A percentile compares a stretch with the other conserved stretches of the same genome.
Evolutionary conservation across 257 asterid species (phyloP).

Genomic region (Plantago major): DNA sequence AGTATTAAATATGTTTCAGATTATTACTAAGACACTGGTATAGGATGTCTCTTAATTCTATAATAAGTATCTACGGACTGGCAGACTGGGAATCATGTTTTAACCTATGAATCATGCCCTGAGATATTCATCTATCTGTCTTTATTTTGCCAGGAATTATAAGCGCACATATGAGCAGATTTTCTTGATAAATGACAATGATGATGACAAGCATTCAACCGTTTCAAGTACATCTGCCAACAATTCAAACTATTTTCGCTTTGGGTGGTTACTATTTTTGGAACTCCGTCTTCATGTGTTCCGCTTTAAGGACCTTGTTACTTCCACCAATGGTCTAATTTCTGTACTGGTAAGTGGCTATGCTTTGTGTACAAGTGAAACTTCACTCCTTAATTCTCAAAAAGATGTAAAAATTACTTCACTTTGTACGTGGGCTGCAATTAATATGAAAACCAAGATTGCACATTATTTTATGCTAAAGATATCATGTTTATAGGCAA

Average conservation of each 20-base stretch:
- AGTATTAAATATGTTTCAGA: no score
- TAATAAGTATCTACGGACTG: no score
- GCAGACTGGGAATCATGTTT: background rate
- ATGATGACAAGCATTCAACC: slow-evolving; percentile 39
- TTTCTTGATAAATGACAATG: slow-evolving; percentile 46
- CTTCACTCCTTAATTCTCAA: background rate
- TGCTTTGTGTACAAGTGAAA: slow-evolving; percentile 6
- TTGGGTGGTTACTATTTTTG: slow-evolving; percentile 92
- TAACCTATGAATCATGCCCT: slow-evolving; percentile 11
- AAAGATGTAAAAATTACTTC: slow-evolving; percentile 12
- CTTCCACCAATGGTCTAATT: slow-evolving; percentile 85
- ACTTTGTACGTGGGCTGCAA: slow-evolving; percentile 6
- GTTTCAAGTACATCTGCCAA: slow-evolving; percentile 25
- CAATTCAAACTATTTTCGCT: slow-evolving; percentile 63
- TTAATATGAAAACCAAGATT: slow-evolving; percentile 1
- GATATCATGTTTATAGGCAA: background rate
- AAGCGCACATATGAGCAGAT: slow-evolving; percentile 68
- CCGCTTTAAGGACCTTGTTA: slow-evolving; percentile 74
- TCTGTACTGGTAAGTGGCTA: slow-evolving; percentile 71
- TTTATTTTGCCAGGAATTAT: slow-evolving; percentile 55
- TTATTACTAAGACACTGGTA: no score
- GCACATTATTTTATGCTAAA: background rate
- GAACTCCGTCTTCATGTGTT: slow-evolving; percentile 76
- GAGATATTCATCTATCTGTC: slow-evolving; percentile 16
- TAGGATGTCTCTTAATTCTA: no score